Conservation (phyloP, 2,329 filamentous ascomycete genomes). For the Dothideomycetes sp. region DNA sequence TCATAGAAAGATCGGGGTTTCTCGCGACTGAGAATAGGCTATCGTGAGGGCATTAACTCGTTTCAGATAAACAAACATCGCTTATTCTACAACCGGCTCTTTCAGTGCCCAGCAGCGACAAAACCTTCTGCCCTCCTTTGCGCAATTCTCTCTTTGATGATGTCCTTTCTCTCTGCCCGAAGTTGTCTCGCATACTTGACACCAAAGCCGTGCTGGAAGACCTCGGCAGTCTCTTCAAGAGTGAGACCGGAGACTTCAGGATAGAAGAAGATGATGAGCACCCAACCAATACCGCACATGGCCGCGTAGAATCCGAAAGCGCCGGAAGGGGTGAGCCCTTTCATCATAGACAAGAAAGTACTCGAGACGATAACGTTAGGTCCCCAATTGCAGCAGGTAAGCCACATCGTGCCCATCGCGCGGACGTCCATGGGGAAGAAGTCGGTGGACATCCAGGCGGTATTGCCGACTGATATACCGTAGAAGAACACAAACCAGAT, state of each 20-base stretch:
- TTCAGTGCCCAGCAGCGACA: too few relatives aligned
- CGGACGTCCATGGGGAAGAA: constrained; percentile 26
- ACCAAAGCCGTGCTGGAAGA: constrained; percentile 25
- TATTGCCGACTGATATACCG: constrained; percentile 17
- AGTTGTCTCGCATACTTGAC: constrained; percentile 24
- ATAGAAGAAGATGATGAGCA: constrained; percentile 27
- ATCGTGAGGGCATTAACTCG: too few relatives aligned
- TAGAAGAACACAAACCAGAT: constrained; percentile 27
- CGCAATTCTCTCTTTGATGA: too few relatives aligned
- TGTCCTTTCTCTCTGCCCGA: constrained; percentile 28
- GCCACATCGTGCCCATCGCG: constrained; percentile 26
- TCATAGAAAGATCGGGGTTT: too few relatives aligned
- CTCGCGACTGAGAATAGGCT: too few relatives aligned
- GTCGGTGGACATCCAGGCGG: constrained; percentile 27
- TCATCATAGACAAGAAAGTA: constrained; percentile 28
- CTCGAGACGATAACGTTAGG: constrained; percentile 21
- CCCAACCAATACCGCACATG: constrained; percentile 28
- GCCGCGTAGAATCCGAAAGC: constrained; percentile 31
- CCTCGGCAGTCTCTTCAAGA: constrained; percentile 23
- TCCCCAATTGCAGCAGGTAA: constrained; percentile 21
- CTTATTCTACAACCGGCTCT: too few relatives aligned
- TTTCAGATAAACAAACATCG: too few relatives aligned
- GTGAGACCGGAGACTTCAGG: constrained; percentile 29
- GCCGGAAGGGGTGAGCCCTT: constrained; percentile 25
- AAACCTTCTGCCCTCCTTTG: too few relatives aligned